Conservation (phyloP, 2,329 filamentous ascomycete species). For the Microdochium nivale region DNA sequence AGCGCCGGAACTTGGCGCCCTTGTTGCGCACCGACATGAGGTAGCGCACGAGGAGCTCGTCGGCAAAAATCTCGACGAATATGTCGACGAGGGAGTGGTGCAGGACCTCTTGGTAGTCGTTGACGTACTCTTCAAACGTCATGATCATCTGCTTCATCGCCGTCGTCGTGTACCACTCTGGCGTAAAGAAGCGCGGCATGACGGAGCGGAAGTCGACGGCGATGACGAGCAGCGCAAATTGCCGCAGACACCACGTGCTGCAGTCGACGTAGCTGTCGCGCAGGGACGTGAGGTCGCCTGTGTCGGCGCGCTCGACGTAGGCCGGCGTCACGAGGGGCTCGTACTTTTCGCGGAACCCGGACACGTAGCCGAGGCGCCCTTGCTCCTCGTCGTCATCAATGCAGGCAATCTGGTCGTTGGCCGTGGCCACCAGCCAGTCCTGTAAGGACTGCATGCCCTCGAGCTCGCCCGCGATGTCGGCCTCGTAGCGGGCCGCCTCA, state of each 20-base stretch:
- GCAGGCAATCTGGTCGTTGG: slow-evolving; percentile 97
- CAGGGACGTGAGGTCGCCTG: slow-evolving; percentile 60
- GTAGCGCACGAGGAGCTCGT: slow-evolving; percentile 83
- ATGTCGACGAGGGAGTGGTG: slow-evolving; percentile 86
- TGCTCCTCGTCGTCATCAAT: slow-evolving; percentile 86
- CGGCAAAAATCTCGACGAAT: slow-evolving; percentile 85
- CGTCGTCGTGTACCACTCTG: slow-evolving; percentile 77
- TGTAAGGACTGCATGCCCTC: slow-evolving; percentile 72
- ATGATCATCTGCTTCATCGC: slow-evolving; percentile 90
- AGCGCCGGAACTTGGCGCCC: slow-evolving; percentile 76
- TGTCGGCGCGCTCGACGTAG: slow-evolving; percentile 67
- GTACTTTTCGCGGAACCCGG: slow-evolving; percentile 77
- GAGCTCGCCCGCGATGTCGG: slow-evolving; percentile 41
- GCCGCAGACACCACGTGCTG: slow-evolving; percentile 82
- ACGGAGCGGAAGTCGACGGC: slow-evolving; percentile 78
- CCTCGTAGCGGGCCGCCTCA: slow-evolving; percentile 68
- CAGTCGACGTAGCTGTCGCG: slow-evolving; percentile 93
- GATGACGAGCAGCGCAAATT: slow-evolving; percentile 84
- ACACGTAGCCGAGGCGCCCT: slow-evolving; percentile 70
- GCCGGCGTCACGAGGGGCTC: slow-evolving; percentile 70
- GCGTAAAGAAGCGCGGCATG: slow-evolving; percentile 83
- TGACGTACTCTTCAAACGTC: slow-evolving; percentile 91
- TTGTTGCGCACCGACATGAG: slow-evolving; percentile 80
- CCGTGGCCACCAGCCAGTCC: slow-evolving; percentile 93
- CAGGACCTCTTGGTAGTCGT: slow-evolving; percentile 75